Conservation (phyloP, 805 yeast genomes). For the Clavispora fructus region DNA sequence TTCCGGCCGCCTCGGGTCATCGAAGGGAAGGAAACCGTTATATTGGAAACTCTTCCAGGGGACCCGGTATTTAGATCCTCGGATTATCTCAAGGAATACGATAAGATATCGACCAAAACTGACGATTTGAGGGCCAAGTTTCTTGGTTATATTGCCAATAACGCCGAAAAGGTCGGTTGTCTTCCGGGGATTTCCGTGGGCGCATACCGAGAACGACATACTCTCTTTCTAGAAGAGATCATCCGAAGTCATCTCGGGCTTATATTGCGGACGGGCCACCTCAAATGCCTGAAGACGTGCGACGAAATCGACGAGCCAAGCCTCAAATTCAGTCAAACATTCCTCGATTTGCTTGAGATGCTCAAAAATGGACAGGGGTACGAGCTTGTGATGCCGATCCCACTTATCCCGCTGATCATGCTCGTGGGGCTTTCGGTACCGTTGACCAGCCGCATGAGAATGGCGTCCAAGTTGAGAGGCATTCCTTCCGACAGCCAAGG, state of each 20-base stretch:
- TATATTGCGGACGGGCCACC: slow-evolving; percentile 12
- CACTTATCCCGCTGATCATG: slow-evolving; percentile 15
- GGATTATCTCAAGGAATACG: slow-evolving; percentile 7
- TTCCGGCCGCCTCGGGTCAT: slow-evolving; percentile 10
- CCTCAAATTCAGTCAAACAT: slow-evolving; percentile 6
- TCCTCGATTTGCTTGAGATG: slow-evolving; percentile 6
- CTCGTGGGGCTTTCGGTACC: slow-evolving; percentile 14
- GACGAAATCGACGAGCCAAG: slow-evolving; percentile 7
- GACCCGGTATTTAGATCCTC: slow-evolving; percentile 11
- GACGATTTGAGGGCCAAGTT: neutral
- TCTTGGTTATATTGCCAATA: neutral
- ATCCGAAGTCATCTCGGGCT: slow-evolving; percentile 10
- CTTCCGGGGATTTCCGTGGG: slow-evolving; percentile 9
- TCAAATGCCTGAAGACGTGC: slow-evolving; percentile 5
- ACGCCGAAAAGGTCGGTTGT: slow-evolving; percentile 1
- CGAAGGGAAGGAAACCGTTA: neutral
- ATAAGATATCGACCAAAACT: slow-evolving; percentile 2
- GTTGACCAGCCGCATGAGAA: slow-evolving; percentile 7
- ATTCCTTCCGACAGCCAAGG: neutral
- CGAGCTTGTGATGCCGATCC: slow-evolving; percentile 10
- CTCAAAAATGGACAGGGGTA: slow-evolving; percentile 10
- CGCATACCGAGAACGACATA: slow-evolving; percentile 9
- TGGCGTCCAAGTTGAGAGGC: slow-evolving; percentile 2
- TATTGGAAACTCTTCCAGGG: slow-evolving; percentile 7
- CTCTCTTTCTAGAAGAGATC: slow-evolving; percentile 10